Evolutionary conservation across 2,329 filamentous ascomycete genomes (phyloP).

Genomic region (Remersonia thermophila): DNA sequence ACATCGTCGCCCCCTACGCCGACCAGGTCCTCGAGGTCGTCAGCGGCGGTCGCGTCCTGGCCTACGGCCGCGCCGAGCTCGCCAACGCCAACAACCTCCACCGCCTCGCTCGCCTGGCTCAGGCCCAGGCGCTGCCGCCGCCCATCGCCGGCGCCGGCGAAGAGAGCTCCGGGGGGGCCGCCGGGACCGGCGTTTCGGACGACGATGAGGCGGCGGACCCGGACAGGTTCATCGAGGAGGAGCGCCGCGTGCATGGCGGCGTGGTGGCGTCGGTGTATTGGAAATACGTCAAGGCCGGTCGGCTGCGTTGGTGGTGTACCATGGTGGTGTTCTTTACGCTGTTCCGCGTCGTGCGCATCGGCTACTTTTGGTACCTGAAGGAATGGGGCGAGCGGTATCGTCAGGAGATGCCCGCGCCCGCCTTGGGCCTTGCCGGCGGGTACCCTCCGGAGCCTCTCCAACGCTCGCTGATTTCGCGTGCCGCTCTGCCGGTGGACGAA

Average conservation of each 20-base stretch:
- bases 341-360: constrained; percentile 52
- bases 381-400: constrained; percentile 72
- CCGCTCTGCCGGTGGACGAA: constrained; percentile 7
- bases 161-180: constrained; percentile 15
- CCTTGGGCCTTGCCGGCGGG: not conserved
- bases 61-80: constrained; percentile 20
- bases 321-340: constrained; percentile 50
- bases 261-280: constrained; percentile 69
- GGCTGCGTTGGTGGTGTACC: constrained; percentile 57
- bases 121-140: constrained; percentile 14
- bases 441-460: not conserved
- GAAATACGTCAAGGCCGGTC: constrained; percentile 74
- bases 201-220: constrained; percentile 42
- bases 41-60: constrained; percentile 40
- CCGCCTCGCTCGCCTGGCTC: constrained; percentile 8
- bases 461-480: constrained; percentile 4
- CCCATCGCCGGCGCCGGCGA: constrained; percentile 29
- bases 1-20: constrained; percentile 61
- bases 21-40: constrained; percentile 60
- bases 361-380: constrained; percentile 71
- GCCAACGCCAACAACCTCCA: constrained; percentile 17
- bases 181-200: constrained; percentile 28
- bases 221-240: constrained; percentile 69
- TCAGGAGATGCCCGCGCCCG: constrained; percentile 10
- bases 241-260: constrained; percentile 60